Percentiles rank a stretch among this genome's conserved stretches.
These are phyloP conservation scores for Mortierella alpina DNA, from an alignment of 192 early-diverging fungal species.

Conservation along the genomic window DNA sequence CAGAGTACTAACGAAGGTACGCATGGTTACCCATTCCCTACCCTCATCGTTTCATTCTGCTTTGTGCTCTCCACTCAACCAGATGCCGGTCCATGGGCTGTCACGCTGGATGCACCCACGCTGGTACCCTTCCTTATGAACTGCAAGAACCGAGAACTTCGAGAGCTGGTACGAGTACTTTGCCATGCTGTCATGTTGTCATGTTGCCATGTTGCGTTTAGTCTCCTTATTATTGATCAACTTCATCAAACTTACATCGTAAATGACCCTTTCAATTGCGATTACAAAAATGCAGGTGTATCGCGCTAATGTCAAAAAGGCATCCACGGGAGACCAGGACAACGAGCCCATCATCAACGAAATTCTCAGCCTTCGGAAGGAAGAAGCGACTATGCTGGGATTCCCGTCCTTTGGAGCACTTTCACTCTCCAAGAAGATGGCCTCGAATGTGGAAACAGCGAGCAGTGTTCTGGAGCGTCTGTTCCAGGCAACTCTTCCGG, in stretches of 20 bases:
- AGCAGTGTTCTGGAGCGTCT: constrained; percentile 58
- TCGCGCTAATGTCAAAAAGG: constrained; percentile 60
- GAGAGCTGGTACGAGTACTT: constrained; percentile 55
- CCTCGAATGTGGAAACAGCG: constrained; percentile 53
- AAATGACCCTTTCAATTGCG: not conserved
- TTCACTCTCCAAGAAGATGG: constrained; percentile 70
- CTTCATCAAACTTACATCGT: too few species aligned
- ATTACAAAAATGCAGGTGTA: constrained; percentile 53
- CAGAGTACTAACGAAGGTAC: not conserved
- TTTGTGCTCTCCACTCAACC: not conserved
- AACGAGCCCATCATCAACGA: constrained; percentile 68
- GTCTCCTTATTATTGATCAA: not conserved
- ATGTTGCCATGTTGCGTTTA: not conserved
- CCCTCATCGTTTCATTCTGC: not conserved
- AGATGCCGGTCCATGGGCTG: constrained; percentile 60
- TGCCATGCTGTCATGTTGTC: not conserved
- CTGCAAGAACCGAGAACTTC: constrained; percentile 62
- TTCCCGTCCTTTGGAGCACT: constrained; percentile 61
- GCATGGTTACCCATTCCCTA: not conserved
- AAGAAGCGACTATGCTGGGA: constrained; percentile 61
- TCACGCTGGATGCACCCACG: constrained; percentile 65
- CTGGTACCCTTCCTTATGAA: constrained; percentile 68
- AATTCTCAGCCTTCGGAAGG: constrained; percentile 62
- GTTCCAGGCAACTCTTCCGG: constrained; percentile 55
- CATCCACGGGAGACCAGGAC: constrained; percentile 59